phyloP scores from a whole-genome alignment of 441 rosid species.

The Pelargonium citronellum region DNA sequence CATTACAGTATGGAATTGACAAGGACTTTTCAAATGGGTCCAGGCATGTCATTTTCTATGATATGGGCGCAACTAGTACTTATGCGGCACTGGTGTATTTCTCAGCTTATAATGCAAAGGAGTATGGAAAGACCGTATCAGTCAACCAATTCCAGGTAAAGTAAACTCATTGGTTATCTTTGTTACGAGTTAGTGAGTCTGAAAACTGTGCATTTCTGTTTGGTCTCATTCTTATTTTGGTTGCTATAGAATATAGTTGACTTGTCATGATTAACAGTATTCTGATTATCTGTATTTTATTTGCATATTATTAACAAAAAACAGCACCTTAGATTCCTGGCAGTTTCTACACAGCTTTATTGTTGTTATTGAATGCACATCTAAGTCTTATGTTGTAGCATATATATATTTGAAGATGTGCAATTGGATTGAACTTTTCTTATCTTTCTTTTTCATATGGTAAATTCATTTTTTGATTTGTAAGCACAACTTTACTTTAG shows the following conservation, averaged over 20 bases:
- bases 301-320: neutral
- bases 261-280: neutral
- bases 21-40: slow-evolving; percentile 84
- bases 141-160: slow-evolving; percentile 87
- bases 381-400: too few relatives aligned
- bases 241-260: neutral
- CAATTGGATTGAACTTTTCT: too few relatives aligned
- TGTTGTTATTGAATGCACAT: too few relatives aligned
- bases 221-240: neutral
- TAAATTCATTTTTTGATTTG: too few relatives aligned
- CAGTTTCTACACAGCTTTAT: too few relatives aligned
- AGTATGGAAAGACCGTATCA: slow-evolving; percentile 72
- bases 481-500: too few relatives aligned
- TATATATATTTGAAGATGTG: too few relatives aligned
- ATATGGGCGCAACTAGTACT: slow-evolving; percentile 87
- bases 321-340: neutral
- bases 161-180: neutral
- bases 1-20: slow-evolving; percentile 95
- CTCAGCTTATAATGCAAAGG: slow-evolving; percentile 75
- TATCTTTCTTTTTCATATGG: too few relatives aligned
- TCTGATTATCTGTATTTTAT: neutral
- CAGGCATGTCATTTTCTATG: slow-evolving; percentile 78
- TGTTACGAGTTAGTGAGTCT: neutral
- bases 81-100: slow-evolving; percentile 79
- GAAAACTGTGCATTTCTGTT: neutral